Percentiles rank a stretch among this genome's conserved stretches.
Conservation (phyloP, 2,329 filamentous ascomycete genomes). For the Emericellopsis cladophorae region DNA sequence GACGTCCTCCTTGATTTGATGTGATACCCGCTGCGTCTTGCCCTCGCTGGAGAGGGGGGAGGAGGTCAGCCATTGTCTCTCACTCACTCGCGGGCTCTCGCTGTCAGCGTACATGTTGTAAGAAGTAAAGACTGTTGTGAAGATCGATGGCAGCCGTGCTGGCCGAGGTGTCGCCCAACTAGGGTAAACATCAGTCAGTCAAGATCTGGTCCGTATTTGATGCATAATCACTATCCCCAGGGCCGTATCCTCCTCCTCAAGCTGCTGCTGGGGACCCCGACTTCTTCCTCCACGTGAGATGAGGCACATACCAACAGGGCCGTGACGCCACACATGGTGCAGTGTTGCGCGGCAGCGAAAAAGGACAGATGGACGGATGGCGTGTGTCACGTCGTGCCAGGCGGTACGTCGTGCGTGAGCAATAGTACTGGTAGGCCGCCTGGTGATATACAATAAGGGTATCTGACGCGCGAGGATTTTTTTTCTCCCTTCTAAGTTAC, state of each 20-base stretch:
- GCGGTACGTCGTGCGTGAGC: too few relatives aligned
- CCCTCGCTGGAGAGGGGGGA: constrained; percentile 44
- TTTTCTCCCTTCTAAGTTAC: too few relatives aligned
- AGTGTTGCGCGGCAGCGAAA: too few relatives aligned
- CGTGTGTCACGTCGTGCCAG: too few relatives aligned
- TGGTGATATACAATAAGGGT: too few relatives aligned
- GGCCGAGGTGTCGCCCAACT: constrained; percentile 16
- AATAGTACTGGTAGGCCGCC: too few relatives aligned
- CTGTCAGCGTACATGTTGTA: constrained; percentile 34
- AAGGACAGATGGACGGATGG: too few relatives aligned
- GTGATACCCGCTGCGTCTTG: constrained; percentile 86
- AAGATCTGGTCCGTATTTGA: background rate
- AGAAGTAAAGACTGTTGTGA: constrained; percentile 59
- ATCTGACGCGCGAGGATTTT: too few relatives aligned
- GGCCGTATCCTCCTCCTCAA: too few relatives aligned
- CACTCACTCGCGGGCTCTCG: background rate
- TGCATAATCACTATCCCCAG: too few relatives aligned
- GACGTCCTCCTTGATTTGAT: constrained; percentile 58
- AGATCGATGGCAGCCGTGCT: constrained; percentile 41
- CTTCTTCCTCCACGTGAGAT: background rate
- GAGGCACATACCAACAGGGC: background rate
- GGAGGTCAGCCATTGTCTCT: constrained; percentile 3
- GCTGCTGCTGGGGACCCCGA: too few relatives aligned
- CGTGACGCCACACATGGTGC: constrained; percentile 1
- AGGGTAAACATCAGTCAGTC: background rate